Percentiles rank a stretch among this genome's conserved stretches.
These are phyloP conservation scores for Diplodia seriata DNA, from an alignment of 2,329 filamentous ascomycete genomes.

Conservation along the genomic window DNA sequence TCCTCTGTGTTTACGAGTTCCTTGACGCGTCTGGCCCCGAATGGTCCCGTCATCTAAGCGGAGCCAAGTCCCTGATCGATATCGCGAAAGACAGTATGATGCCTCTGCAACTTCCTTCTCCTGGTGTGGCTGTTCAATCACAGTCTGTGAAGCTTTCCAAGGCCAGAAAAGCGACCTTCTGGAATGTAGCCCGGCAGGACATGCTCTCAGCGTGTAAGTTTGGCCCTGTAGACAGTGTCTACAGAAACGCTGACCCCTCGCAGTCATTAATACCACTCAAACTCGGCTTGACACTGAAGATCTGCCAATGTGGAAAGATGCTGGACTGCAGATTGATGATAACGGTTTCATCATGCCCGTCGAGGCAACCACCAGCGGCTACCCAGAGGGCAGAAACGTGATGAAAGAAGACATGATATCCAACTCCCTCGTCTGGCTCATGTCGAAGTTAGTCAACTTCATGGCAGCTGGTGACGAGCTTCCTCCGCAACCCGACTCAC, in stretches of 20 bases:
- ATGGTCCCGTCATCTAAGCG: constrained; percentile 70
- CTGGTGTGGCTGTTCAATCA: constrained; percentile 40
- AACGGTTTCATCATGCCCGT: constrained; percentile 59
- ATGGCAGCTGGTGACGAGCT: constrained; percentile 64
- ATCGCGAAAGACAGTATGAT: constrained; percentile 60
- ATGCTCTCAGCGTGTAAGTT: constrained; percentile 67
- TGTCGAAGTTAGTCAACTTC: constrained; percentile 71
- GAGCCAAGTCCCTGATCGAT: constrained; percentile 68
- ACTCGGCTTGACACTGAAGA: constrained; percentile 69
- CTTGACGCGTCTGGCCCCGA: constrained; percentile 68
- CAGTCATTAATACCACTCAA: constrained; percentile 65
- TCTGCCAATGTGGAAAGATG: constrained; percentile 68
- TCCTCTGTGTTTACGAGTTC: constrained; percentile 72
- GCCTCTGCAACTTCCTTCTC: constrained; percentile 53
- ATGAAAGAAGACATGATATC: constrained; percentile 70
- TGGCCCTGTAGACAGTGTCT: too few species aligned
- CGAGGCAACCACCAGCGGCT: constrained; percentile 48
- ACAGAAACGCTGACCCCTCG: background rate
- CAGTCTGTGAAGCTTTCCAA: constrained; percentile 52
- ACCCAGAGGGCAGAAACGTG: constrained; percentile 54
- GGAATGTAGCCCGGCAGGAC: constrained; percentile 72
- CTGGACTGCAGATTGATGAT: constrained; percentile 65
- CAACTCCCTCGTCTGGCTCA: constrained; percentile 70
- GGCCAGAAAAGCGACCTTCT: constrained; percentile 67
- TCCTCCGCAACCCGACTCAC: constrained; percentile 46